These are phyloP conservation scores for Yamadazyma epiphylla DNA, from an alignment of 1,139 yeast genomes.

Conservation along the genomic window DNA sequence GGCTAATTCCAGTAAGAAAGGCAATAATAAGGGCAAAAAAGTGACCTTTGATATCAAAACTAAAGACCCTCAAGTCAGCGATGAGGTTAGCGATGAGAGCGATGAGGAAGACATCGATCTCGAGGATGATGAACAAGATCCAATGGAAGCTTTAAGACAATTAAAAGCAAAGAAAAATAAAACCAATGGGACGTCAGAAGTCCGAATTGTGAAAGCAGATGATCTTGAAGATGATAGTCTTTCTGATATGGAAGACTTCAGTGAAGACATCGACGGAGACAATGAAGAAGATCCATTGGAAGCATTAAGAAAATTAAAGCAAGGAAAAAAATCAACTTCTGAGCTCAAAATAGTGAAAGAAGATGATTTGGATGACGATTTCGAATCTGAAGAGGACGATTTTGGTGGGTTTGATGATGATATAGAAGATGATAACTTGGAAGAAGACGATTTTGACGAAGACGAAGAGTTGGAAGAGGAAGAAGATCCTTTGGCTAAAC, in stretches of 20 bases:
- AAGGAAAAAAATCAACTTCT: conserved; percentile 12
- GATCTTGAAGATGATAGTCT: conserved; percentile 11
- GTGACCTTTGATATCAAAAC: too few relatives aligned
- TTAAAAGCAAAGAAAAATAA: conserved; percentile 16
- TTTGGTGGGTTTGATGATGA: conserved; percentile 16
- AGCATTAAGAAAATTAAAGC: conserved; percentile 19
- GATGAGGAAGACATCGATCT: conserved; percentile 12
- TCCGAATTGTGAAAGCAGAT: conserved; percentile 20
- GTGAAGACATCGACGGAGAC: too few relatives aligned
- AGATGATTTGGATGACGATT: conserved; percentile 4
- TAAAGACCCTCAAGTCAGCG: conserved; percentile 4
- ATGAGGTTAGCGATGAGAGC: conserved; percentile 9
- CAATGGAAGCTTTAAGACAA: conserved; percentile 19
- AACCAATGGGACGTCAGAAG: conserved; percentile 9
- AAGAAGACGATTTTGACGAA: conserved; percentile 12
- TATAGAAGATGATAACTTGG: conserved; percentile 14
- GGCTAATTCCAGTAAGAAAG: not conserved
- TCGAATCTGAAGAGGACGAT: conserved; percentile 1
- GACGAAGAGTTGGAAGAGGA: conserved; percentile 10
- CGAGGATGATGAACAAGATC: conserved; percentile 17
- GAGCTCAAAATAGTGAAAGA: conserved; percentile 15
- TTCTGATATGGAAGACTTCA: too few relatives aligned
- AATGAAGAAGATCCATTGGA: conserved; percentile 19
- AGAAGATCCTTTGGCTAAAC: conserved; percentile 39
- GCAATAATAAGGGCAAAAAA: conserved; percentile 4